Evolutionary conservation across 2,329 filamentous ascomycete species (phyloP), one percentile per base, ranked within the genome.

Genomic region (Aureobasidium sp.): DNA sequence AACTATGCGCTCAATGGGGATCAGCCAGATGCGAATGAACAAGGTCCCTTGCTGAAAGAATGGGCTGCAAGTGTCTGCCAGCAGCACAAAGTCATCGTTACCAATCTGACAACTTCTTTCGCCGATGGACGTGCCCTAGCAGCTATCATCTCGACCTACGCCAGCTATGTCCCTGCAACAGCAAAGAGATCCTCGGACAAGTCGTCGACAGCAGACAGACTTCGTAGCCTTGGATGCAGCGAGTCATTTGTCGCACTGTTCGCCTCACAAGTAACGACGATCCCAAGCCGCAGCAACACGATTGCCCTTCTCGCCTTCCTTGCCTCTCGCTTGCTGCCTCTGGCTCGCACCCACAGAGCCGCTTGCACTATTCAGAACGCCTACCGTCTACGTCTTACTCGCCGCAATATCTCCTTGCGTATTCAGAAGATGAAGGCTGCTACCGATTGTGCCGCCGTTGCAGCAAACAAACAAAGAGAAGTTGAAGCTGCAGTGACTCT

Each of bases 31-130:
- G 9, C 64, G 10, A 57, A 62, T n/a, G 61, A 67, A 17, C 65
- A 67, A 29, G 67, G 67, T 36, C 66, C 69, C 8, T 68, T 83
- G n/a, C 77, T 87, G 15, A 78, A 80, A 48, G 71, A 73, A n/a
- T 87, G 84, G 85, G 80, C 83, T 2, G 72, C 78, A 79, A 51
- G 71, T 72, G n/a, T 87, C 83, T 84, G 80, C 82, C 1, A 72
- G 75, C 39, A 75, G 74, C 20, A 74, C 78, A 63, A 77, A 77
- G 65, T 81, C 5, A 70, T 70, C 7, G 72, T 86, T 41, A 70
- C 75, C 13, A 86, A 86, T 61, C 72, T 86, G 62, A 84, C 80
- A 1, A 84, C 82, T 7, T 81, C 78, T 51, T 86, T 87, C 68
- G 76, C 82, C 5, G 77, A 84, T 65, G 80, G 79, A 24, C 75